Conservation (phyloP, 2,329 filamentous ascomycete species). For the Aspergillus ochraceus region DNA sequence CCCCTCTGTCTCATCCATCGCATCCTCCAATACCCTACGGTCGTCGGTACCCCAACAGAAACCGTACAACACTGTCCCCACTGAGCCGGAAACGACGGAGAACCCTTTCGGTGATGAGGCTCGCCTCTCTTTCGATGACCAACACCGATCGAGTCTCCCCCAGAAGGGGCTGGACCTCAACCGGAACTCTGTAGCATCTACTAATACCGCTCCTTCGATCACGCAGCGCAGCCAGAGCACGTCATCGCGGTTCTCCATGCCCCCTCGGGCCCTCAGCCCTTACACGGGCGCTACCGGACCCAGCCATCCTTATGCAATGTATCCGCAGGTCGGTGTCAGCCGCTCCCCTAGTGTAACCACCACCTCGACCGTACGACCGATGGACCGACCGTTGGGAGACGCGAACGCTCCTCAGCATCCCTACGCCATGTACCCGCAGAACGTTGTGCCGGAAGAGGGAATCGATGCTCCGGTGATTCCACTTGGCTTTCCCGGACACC, state of each 20-base stretch:
- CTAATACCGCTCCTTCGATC: conserved; percentile 32
- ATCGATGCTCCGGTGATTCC: conserved; percentile 53
- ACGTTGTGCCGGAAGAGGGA: conserved; percentile 62
- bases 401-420: conserved; percentile 74
- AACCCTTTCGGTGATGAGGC: conserved; percentile 40
- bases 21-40: conserved; percentile 35
- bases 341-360: conserved; percentile 69
- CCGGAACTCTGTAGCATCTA: conserved; percentile 34
- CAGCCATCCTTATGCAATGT: conserved; percentile 83
- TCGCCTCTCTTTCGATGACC: conserved; percentile 32
- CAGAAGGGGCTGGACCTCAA: conserved; percentile 33
- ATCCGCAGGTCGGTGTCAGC: conserved; percentile 65
- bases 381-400: conserved; percentile 60
- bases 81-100: conserved; percentile 25
- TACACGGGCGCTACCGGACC: conserved; percentile 71
- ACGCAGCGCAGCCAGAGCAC: conserved; percentile 44
- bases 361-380: conserved; percentile 63
- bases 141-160: conserved; percentile 36
- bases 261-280: conserved; percentile 56
- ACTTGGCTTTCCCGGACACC: conserved; percentile 72
- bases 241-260: conserved; percentile 47
- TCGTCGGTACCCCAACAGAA: conserved; percentile 27
- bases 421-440: conserved; percentile 84
- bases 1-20: conserved; percentile 31
- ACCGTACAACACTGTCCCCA: conserved; percentile 20